Conservation (phyloP, 2,329 filamentous ascomycete species). For the Ophiosphaerella korrae region DNA sequence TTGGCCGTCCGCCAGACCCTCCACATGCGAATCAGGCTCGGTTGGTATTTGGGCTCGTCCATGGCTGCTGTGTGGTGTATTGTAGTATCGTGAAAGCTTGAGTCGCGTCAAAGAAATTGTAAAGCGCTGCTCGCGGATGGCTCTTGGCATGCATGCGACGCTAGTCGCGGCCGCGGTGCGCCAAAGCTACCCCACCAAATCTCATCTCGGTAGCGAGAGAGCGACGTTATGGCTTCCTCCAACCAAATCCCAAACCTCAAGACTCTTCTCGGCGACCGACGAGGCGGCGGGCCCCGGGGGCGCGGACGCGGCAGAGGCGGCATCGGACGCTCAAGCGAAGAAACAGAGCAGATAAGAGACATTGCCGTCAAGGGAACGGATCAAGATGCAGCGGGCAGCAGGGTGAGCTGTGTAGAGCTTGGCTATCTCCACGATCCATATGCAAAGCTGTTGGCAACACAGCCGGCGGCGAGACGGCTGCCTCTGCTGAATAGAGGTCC, state of each 20-base stretch:
- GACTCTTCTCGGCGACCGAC: constrained; percentile 60
- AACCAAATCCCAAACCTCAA: constrained; percentile 79
- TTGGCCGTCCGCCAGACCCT: constrained; percentile 91
- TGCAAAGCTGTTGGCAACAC: constrained; percentile 70
- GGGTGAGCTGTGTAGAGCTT: constrained; percentile 83
- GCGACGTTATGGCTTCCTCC: constrained; percentile 63
- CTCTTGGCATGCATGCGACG: constrained; percentile 28
- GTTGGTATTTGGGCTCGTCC: constrained; percentile 34
- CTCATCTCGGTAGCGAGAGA: constrained; percentile 21
- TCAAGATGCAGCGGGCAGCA: constrained; percentile 85
- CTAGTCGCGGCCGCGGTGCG: constrained; percentile 17
- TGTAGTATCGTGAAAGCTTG: constrained; percentile 11
- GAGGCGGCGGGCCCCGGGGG: constrained; percentile 54
- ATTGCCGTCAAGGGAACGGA: constrained; percentile 85
- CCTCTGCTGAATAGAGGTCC: constrained; percentile 94
- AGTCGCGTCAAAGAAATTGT: constrained; percentile 41
- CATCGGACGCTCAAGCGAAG: constrained; percentile 27
- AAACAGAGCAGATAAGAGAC: constrained; percentile 61
- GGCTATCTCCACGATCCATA: constrained; percentile 86
- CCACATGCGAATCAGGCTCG: constrained; percentile 71
- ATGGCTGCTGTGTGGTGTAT: constrained; percentile 23
- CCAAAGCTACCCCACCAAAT: constrained; percentile 37
- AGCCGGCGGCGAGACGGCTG: constrained; percentile 66
- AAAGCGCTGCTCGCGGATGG: constrained; percentile 12
- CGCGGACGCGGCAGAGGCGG: constrained; percentile 50